A percentile compares a stretch with the other conserved stretches of the same genome.
Evolutionary conservation across 331 rosid species (phyloP).

Genomic region (Prunus yedoensis): DNA sequence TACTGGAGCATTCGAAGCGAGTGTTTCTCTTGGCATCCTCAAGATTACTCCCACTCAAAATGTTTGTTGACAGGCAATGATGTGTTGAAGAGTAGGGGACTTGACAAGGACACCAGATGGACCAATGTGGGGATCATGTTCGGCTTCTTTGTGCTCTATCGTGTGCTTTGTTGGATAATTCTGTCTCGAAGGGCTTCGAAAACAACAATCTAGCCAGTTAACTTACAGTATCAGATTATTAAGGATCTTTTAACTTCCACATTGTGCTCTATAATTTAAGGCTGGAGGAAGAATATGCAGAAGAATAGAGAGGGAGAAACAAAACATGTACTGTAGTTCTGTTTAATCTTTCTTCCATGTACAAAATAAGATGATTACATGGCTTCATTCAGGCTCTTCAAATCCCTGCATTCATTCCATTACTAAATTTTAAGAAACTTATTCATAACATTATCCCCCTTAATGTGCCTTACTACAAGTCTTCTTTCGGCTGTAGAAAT

Average conservation of each 20-base stretch:
- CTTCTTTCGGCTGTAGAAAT: too few species aligned
- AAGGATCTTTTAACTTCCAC: background rate
- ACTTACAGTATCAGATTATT: background rate
- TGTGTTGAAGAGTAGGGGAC: conserved; percentile 77
- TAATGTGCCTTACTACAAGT: background rate
- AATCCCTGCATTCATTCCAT: background rate
- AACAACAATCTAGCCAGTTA: conserved; percentile 41
- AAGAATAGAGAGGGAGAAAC: too few species aligned
- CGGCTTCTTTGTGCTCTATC: conserved; percentile 69
- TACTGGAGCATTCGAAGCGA: conserved; percentile 57
- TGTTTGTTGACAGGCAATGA: conserved; percentile 67
- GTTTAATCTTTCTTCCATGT: too few species aligned
- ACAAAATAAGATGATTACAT: too few species aligned
- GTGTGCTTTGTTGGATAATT: conserved; percentile 71
- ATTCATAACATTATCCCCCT: background rate
- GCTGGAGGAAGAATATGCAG: too few species aligned
- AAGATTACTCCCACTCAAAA: conserved; percentile 4
- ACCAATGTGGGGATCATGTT: conserved; percentile 70
- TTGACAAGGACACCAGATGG: conserved; percentile 68
- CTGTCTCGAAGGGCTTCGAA: conserved; percentile 67
- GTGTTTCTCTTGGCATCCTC: conserved; percentile 55
- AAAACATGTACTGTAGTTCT: too few species aligned
- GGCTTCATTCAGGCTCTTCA: background rate
- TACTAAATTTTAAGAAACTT: background rate
- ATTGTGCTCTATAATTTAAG: too few species aligned